Conservation (phyloP, 139 green algal genomes). For the Haematococcus lacustris region DNA sequence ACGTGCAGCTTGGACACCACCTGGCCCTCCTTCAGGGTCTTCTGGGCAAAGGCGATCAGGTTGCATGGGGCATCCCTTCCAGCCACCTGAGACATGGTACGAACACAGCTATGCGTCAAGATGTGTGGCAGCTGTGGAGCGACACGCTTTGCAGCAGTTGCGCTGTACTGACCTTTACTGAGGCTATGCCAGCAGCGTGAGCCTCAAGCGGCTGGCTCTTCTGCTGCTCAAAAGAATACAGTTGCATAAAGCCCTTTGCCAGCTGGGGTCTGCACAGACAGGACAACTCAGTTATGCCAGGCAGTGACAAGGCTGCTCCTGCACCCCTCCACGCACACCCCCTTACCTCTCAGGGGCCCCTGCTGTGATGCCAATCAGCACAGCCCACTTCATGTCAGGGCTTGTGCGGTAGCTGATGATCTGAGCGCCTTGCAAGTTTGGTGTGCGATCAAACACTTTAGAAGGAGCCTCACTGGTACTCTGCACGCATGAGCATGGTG, state of each 20-base stretch:
- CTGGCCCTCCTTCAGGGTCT: constrained; percentile 78
- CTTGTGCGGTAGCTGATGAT: constrained; percentile 96
- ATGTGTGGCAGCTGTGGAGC: not conserved
- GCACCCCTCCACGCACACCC: not conserved
- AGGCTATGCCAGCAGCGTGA: constrained; percentile 89
- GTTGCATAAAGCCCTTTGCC: constrained; percentile 98
- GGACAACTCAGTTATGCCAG: not conserved
- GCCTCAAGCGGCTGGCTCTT: constrained; percentile 95
- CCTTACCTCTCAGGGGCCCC: constrained; percentile 75
- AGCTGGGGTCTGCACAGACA: constrained; percentile 73
- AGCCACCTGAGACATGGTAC: too few relatives aligned
- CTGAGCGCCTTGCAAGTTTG: constrained; percentile 91
- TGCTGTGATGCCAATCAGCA: constrained; percentile 94
- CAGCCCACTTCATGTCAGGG: constrained; percentile 86
- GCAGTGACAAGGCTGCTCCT: not conserved
- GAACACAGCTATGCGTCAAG: too few relatives aligned
- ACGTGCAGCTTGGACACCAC: constrained; percentile 95
- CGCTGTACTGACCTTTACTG: constrained; percentile 60
- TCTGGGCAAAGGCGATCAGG: constrained; percentile 95
- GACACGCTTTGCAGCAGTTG: not conserved
- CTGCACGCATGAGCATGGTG: too few relatives aligned
- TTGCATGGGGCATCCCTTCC: constrained; percentile 56
- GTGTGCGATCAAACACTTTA: constrained; percentile 95
- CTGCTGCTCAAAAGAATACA: constrained; percentile 93
- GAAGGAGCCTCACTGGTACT: constrained; percentile 54